Evolutionary conservation across 2,329 filamentous ascomycete species (phyloP), one percentile per base, ranked within the genome.

Genomic region (Nakataea oryzae): DNA sequence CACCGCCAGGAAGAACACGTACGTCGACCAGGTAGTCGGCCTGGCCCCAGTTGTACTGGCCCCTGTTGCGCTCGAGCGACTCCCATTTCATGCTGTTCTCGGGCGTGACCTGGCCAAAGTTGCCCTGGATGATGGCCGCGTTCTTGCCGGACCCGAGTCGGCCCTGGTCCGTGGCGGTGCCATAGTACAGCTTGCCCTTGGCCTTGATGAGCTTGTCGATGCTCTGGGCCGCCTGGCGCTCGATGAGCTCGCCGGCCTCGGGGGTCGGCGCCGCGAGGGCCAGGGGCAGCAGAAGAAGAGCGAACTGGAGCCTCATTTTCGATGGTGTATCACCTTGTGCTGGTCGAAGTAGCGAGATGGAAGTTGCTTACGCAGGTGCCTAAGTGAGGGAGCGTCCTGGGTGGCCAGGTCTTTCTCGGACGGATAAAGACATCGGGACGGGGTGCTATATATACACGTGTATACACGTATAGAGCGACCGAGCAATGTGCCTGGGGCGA

Each of bases 31-130:
- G 28, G 27, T 62, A 62, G 24, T 88, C 86, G 14, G 83, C 79
- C n/a, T 72, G 73, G 21, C 67, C 70, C 67, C 85, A 86, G 65
- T 75, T 84, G 78, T 85, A 89, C 1, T 66, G 69, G 63, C 78
- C 79, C 64, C 76, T 74, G 30, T 70, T 69, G n/a, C 68, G 69
- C 71, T 87, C 76, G 24, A 77, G 77, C 41, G 80, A 74, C 66
- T 87, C 83, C 86, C 86, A 89, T 74, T 89, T 89, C 81, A 88
- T 86, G 69, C 78, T 83, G 77, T 90, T 89, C 76, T 89, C 87
- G 1, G 82, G 80, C 0, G 86, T 88, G 27, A 89, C 76, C 70
- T 85, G 81, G 26, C 86, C 85, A 65, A 88, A 89, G 71, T 87
- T 76, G 61, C 77, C 74, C 65, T 80, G 78, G 71, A 89, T 83